Base-by-base conservation (phyloP, 225 moss, liverwort and hornwort species). In the Physcomitrellopsis africana region DNA sequence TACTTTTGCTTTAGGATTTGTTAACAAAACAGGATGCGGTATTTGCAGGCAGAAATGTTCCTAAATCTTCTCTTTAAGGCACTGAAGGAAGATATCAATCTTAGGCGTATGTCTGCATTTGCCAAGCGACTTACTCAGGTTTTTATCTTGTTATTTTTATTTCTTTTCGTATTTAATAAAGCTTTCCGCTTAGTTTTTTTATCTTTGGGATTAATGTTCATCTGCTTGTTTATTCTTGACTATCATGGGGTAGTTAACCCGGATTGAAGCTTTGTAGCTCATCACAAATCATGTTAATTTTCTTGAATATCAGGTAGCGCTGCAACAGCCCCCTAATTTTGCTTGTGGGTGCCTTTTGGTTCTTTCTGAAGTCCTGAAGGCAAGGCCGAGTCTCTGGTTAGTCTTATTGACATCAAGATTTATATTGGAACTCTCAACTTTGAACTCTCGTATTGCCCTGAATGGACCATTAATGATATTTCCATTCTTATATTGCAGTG, bases 101-200 rank as follows among this genome's bases (percentile, higher is more conserved):
- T 89, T 47, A 84, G 87, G 74, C 89, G 99, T 46, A 92, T 95
- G 84, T 82, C 92, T 80, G 99, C 95, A 29, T 92, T 99, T 87
- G 95, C 90, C 23, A 99, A 99, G 76, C 90, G 99, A 51, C 69
- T 99, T 51, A 79, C 85, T 14, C 99, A 99, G 99, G 99, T 99
- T 37, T 59, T 72, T 43, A 18, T n/a, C 19, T 14, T 52, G 1
- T 7, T 7, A 37, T 4, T 37, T 37, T 7, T 37, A 37, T 37
- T 37, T 37, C 32, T 24, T 24, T 24, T 24, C 24, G 46, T 29
- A 55, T 66, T 68, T 22, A 15, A 19, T 60, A 60, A 9, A 64
- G 26, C 54, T 42, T 29, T 70, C 14, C 17, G 43, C 11, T 19
- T 43, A 51, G 22, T 24, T 60, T 52, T 49, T 57, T 10, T 63